Evolutionary conservation across 2,329 filamentous ascomycete genomes (phyloP).

Genomic region (Colletotrichum viniferum): DNA sequence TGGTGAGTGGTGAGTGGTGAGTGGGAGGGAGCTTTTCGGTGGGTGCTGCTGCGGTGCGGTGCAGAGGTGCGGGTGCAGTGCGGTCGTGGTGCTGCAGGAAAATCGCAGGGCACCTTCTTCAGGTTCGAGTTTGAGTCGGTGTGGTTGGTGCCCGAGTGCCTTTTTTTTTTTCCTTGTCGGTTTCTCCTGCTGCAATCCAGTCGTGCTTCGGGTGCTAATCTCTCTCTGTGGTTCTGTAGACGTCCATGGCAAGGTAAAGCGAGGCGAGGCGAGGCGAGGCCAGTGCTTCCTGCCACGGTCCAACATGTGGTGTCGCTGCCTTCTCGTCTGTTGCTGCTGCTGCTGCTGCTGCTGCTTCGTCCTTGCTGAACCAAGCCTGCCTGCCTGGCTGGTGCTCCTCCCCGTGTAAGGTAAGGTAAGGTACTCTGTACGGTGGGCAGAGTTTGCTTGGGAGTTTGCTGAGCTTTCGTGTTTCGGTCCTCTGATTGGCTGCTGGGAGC

Average conservation of each 20-base stretch:
- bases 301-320: background rate
- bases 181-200: background rate
- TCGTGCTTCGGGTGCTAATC: background rate
- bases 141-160: background rate
- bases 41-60: background rate
- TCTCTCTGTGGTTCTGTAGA: background rate
- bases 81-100: background rate
- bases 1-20: background rate
- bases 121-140: background rate
- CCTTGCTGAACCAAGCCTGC: background rate
- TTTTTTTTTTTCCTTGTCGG: background rate
- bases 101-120: background rate
- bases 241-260: background rate
- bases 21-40: slow-evolving; percentile 8
- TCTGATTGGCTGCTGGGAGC: slow-evolving; percentile 7
- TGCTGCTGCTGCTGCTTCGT: background rate
- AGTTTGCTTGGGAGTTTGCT: slow-evolving; percentile 13
- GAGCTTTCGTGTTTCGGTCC: background rate
- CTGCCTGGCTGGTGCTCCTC: background rate
- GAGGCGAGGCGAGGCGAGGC: background rate
- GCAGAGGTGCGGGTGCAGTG: background rate
- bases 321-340: background rate
- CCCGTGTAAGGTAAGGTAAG: background rate
- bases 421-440: background rate
- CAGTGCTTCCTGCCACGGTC: background rate